These are phyloP conservation scores for Apophysomyces trapeziformis DNA, from an alignment of 371 early-diverging fungal genomes.

Conservation along the genomic window DNA sequence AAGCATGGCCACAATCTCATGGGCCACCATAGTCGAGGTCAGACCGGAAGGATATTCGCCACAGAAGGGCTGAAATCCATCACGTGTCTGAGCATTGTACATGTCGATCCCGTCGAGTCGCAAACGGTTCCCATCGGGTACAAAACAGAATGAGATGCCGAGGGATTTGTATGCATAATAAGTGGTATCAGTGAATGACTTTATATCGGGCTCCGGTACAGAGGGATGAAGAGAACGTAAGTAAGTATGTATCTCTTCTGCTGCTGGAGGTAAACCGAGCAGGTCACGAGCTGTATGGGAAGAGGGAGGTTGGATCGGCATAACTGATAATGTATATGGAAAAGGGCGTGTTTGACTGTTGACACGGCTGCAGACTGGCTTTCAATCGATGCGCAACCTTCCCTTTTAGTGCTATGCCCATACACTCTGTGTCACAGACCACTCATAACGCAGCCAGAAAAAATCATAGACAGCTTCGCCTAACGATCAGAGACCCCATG, in stretches of 20 bases:
- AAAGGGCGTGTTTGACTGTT: neutral
- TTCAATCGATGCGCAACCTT: neutral
- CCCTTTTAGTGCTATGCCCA: no score
- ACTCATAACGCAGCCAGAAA: no score
- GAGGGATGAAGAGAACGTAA: neutral
- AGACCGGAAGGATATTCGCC: slow-evolving; percentile 34
- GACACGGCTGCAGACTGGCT: neutral
- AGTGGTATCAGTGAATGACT: slow-evolving; percentile 32
- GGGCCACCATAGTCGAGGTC: slow-evolving; percentile 33
- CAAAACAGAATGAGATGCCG: slow-evolving; percentile 50
- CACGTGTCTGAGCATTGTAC: slow-evolving; percentile 47
- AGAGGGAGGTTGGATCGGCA: slow-evolving; percentile 5
- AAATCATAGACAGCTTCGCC: no score
- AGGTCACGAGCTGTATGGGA: neutral
- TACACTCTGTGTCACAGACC: no score
- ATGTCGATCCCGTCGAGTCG: slow-evolving; percentile 45
- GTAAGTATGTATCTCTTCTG: slow-evolving; percentile 1
- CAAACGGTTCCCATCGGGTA: slow-evolving; percentile 11
- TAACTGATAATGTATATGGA: neutral
- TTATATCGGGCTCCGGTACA: slow-evolving; percentile 16
- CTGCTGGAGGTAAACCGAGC: neutral
- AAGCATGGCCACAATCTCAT: slow-evolving; percentile 44
- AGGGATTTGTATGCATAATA: slow-evolving; percentile 45
- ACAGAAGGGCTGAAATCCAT: slow-evolving; percentile 38
- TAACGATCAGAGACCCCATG: no score